These are phyloP conservation scores for Fagopyrum esculentum DNA, from an alignment of 148 eudicot genomes.

Conservation along the genomic window DNA sequence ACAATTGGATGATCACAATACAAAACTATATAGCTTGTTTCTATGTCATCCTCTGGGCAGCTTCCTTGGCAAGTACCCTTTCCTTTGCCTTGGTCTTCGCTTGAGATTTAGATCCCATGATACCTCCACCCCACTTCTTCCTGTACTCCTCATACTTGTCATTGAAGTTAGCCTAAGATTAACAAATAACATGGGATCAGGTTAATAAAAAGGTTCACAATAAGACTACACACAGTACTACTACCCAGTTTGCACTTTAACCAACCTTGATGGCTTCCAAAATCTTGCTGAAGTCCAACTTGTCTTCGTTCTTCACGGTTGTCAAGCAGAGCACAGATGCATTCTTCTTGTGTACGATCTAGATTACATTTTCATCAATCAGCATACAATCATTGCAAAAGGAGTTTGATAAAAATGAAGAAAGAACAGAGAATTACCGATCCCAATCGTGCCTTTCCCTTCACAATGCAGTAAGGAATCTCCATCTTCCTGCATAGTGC, in stretches of 20 bases:
- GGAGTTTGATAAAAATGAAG: too few species aligned
- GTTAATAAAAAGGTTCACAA: too few species aligned
- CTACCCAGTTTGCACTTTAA: too few species aligned
- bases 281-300: conserved; percentile 75
- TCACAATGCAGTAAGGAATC: conserved; percentile 89
- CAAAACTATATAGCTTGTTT: background rate
- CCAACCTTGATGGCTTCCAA: conserved; percentile 85
- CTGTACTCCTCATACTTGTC: conserved; percentile 85
- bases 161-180: conserved; percentile 75
- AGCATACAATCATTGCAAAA: too few species aligned
- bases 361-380: background rate
- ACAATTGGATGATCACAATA: background rate
- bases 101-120: conserved; percentile 93
- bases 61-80: conserved; percentile 77
- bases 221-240: too few species aligned
- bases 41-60: conserved; percentile 72
- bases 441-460: conserved; percentile 90
- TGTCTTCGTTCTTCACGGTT: conserved; percentile 79
- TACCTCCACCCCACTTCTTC: conserved; percentile 97
- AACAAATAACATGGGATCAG: too few species aligned
- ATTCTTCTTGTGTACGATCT: conserved; percentile 88
- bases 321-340: conserved; percentile 71
- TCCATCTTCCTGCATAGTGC: conserved; percentile 93
- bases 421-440: conserved; percentile 29
- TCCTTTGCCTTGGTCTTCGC: conserved; percentile 91